Evolutionary conservation across 2,329 filamentous ascomycete species (phyloP).

Genomic region (Phaeosphaeriaceae sp.): DNA sequence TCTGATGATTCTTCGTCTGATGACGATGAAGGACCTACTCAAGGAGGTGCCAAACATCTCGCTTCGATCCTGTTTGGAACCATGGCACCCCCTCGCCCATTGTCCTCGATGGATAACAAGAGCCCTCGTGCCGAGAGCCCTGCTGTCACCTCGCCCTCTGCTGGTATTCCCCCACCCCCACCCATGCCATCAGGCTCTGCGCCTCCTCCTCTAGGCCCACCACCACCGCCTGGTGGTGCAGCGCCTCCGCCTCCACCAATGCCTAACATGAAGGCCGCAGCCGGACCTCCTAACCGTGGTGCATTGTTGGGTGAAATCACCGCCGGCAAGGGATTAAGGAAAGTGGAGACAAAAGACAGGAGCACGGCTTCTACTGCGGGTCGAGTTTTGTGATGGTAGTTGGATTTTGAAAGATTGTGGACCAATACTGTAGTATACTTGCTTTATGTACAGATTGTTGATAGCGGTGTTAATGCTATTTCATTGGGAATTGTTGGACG

Average conservation of each 20-base stretch:
- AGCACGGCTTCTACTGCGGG: constrained; percentile 76
- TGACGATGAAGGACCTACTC: constrained; percentile 76
- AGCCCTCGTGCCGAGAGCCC: constrained; percentile 52
- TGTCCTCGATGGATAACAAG: constrained; percentile 82
- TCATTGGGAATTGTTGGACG: not conserved
- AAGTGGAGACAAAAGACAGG: constrained; percentile 88
- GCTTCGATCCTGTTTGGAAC: constrained; percentile 96
- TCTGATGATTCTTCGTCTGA: constrained; percentile 74
- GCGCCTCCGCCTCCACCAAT: constrained; percentile 52
- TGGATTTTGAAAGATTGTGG: not conserved
- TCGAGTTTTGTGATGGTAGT: constrained; percentile 60
- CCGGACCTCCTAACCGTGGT: constrained; percentile 50
- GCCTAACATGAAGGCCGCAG: constrained; percentile 44
- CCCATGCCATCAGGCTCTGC: constrained; percentile 54
- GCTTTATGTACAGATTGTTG: constrained; percentile 9
- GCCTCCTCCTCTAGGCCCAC: constrained; percentile 56
- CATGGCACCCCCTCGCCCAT: constrained; percentile 89
- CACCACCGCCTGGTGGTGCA: constrained; percentile 51
- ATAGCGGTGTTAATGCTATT: constrained; percentile 3
- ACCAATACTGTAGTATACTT: constrained; percentile 6
- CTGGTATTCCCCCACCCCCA: constrained; percentile 59
- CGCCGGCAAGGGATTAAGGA: constrained; percentile 77
- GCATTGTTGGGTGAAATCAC: constrained; percentile 84
- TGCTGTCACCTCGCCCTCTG: constrained; percentile 49
- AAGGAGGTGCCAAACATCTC: constrained; percentile 86